Evolutionary conservation across 2,329 filamentous ascomycete species (phyloP), one percentile per base, ranked within the genome.

Genomic region (Xylaria sp.): DNA sequence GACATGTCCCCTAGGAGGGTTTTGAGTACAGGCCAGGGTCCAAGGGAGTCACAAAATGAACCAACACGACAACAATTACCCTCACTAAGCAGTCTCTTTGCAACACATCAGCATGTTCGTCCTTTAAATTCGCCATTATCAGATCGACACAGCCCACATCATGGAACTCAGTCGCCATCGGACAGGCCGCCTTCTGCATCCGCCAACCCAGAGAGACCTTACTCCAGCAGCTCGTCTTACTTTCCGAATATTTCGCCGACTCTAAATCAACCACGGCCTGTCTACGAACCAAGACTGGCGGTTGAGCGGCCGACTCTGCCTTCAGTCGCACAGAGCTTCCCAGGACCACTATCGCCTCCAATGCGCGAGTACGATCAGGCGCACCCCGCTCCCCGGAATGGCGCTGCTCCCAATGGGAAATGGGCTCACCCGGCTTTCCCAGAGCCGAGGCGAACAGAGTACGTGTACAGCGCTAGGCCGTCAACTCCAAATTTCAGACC

Each of bases 61-160:
- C 71, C 71, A 43, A 66, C 75, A 48, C 77, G 79, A 59, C 82
- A 83, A 66, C 81, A 84, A 67, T 79, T 87, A 21, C 85, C 85
- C 1, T 81, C 85, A 5, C 68, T 87, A 65, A 86, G 82, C 73
- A 86, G 83, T 67, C 74, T 87, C 15, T 85, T 87, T 67, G 83
- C 82, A 2, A 81, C 81, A 5, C 76, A 80, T 10, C 74, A 80
- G 4, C 72, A 78, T 46, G 73, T 78, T 33, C 76, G 79, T 49
- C 75, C 80, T 25, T 68, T 80, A 51, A 77, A 79, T 61, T 83
- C 83, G 37, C 79, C 82, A 48, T 71, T 76, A 21, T 77, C 78
- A 19, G 83, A 84, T 33, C 79, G 80, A 23, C 77, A 77, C n/a
- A 73, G 74, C 17, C 71, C 77, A 37, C 78, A 80, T 43, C 70